phyloP scores from a whole-genome alignment of 176 grass and related monocot genomes.

The Puya raimondii region DNA sequence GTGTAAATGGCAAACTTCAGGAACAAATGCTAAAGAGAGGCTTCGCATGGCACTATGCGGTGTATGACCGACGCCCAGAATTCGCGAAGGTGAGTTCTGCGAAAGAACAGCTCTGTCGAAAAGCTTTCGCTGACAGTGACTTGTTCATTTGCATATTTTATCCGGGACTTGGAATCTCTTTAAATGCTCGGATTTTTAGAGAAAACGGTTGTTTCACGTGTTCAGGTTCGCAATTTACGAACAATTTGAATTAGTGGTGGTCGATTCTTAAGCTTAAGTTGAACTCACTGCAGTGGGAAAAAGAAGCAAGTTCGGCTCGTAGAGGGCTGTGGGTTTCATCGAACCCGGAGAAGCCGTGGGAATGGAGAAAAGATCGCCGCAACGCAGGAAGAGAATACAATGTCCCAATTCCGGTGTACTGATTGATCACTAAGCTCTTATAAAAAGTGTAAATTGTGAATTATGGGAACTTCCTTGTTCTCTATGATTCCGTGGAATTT shows the following conservation, averaged over 20 bases:
- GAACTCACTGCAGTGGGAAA: constrained; percentile 34
- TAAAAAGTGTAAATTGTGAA: neutral
- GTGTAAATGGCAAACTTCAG: neutral
- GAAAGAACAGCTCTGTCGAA: too few species aligned
- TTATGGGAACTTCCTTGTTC: too few species aligned
- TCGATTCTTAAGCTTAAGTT: neutral
- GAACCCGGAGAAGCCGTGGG: constrained; percentile 58
- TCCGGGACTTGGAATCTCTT: too few species aligned
- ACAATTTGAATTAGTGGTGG: neutral
- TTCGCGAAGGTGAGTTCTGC: constrained; percentile 32
- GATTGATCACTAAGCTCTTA: neutral
- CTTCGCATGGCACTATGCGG: constrained; percentile 24
- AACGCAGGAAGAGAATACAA: constrained; percentile 8
- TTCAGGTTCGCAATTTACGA: neutral
- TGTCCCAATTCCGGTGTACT: constrained; percentile 18
- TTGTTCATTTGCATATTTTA: too few species aligned
- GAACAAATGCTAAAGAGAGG: constrained; percentile 26
- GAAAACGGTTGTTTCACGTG: too few species aligned
- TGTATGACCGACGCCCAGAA: constrained; percentile 28
- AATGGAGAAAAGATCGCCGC: constrained; percentile 40
- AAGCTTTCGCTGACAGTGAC: too few species aligned
- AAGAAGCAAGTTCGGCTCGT: constrained; percentile 28
- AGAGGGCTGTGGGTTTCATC: constrained; percentile 30
- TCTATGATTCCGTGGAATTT: too few species aligned
- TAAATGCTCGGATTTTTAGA: too few species aligned